Percentiles rank a stretch among this genome's conserved stretches.
phyloP scores from a whole-genome alignment of 352 stramenopile species.

The Globisporangium cystogenes region DNA sequence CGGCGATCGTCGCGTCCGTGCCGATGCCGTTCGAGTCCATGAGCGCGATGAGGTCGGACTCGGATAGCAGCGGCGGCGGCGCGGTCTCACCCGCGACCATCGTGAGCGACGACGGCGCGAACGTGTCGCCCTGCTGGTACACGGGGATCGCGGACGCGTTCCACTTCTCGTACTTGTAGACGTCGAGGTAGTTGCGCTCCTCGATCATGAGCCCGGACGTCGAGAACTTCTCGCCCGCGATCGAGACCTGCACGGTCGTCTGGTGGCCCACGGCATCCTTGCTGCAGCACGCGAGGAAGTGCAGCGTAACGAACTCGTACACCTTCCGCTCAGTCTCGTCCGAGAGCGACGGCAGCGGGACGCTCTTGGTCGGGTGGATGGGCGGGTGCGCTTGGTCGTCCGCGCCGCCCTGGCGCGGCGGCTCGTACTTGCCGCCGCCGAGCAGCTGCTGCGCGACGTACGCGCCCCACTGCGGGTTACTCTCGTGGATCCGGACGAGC shows the following conservation, averaged over 20 bases:
- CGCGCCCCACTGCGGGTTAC: conserved; percentile 60
- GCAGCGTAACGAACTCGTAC: conserved; percentile 96
- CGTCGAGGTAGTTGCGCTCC: conserved; percentile 92
- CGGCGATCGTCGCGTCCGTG: conserved; percentile 94
- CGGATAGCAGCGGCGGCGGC: conserved; percentile 86
- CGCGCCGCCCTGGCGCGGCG: conserved; percentile 86
- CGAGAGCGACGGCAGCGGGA: conserved; percentile 57
- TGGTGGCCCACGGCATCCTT: conserved; percentile 90
- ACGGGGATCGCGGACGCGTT: conserved; percentile 80
- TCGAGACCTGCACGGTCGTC: conserved; percentile 86
- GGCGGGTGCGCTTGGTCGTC: conserved; percentile 98
- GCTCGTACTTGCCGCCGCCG: conserved; percentile 57
- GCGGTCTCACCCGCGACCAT: conserved; percentile 75
- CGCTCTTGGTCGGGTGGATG: conserved; percentile 97
- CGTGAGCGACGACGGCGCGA: conserved; percentile 56
- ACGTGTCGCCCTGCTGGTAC: conserved; percentile 73
- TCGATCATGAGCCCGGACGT: conserved; percentile 88
- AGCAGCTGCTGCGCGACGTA: conserved; percentile 74
- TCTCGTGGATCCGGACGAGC: conserved; percentile 72
- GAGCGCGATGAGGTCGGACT: conserved; percentile 91
- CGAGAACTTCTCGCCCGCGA: conserved; percentile 85
- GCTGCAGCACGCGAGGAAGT: conserved; percentile 99
- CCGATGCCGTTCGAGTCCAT: conserved; percentile 96
- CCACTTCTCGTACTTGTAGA: conserved; percentile 96
- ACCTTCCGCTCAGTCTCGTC: conserved; percentile 91